Conservation (phyloP, 495 filamentous ascomycete species). For the Tetracladium setigerum region DNA sequence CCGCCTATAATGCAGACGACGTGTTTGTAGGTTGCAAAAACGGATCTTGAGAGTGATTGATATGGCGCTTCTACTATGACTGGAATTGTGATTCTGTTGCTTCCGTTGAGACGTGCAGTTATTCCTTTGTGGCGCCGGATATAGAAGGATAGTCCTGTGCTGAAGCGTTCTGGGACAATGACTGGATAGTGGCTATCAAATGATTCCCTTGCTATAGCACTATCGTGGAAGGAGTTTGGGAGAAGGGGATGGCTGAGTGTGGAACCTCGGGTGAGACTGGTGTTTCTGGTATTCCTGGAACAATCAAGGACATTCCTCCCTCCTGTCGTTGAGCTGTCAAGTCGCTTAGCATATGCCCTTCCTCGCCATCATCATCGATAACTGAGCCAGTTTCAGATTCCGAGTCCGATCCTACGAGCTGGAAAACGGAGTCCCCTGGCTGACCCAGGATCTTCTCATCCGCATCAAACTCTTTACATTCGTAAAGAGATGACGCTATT, state of each 20-base stretch:
- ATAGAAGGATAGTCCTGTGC: background rate
- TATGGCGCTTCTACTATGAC: background rate
- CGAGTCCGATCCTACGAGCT: background rate
- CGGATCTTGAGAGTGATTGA: background rate
- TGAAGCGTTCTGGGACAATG: background rate
- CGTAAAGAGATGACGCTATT: constrained; percentile 16
- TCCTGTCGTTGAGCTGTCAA: background rate
- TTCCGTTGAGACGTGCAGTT: background rate
- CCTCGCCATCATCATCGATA: background rate
- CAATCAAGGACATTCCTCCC: background rate
- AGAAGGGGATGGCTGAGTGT: too few relatives aligned
- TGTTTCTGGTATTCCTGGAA: too few relatives aligned
- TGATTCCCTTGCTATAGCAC: too few relatives aligned
- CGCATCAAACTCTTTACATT: too few relatives aligned
- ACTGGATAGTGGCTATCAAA: too few relatives aligned
- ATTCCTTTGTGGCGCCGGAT: background rate
- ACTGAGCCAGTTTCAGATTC: background rate
- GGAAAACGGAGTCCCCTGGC: background rate
- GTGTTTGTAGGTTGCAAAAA: constrained; percentile 2
- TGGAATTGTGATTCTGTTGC: background rate
- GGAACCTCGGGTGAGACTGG: too few relatives aligned
- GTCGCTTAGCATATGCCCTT: too few relatives aligned
- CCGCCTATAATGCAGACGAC: constrained; percentile 23
- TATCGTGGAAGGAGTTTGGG: too few relatives aligned
- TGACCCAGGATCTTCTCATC: too few relatives aligned